Evolutionary conservation across 768 basidiomycete genomes (phyloP), one percentile per base, ranked within the genome.

Genomic region (Pholiota conissans): DNA sequence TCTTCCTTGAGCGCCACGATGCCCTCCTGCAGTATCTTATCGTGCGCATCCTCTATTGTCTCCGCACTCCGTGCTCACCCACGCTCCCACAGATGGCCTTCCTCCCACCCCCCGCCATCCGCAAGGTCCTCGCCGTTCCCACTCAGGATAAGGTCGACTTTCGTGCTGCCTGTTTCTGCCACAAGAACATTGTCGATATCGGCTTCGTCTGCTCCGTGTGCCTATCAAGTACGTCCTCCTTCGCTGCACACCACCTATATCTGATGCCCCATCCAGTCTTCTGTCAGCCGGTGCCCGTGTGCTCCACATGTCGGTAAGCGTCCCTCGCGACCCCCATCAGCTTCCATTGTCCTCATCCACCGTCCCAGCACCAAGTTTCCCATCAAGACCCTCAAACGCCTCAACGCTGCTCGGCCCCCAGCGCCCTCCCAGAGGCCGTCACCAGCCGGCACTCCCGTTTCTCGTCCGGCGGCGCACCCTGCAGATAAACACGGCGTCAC

Each of bases 201-300:
- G 97, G 95, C 54, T 99, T 95, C 64, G 95, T 99, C 20, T 99
- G 97, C 70, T 96, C 94, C n/a, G 95, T 99, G 29, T 99, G 97
- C 70, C 74, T 99, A 28, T 96, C 94, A 26, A 98, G 95, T 97
- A 64, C 56, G 92, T 63, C 49, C 35, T 52, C 52, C 26, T 40
- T 35, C 40, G 28, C 57, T 57, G 42, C 49, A 28, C 39, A 34
- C 46, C 48, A 8, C 37, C 30, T 22, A 57, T 45, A 45, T 45
- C 39, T 58, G 37, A 34, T 55, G 22, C 56, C 60, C 37, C 62
- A 28, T 30, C 39, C 64, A 97, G 95, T 97, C 65, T 97, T 96
- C 71, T 97, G 95, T 67, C 85, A 91, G 64, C 95, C 95, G 2
- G 84, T 93, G 14, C 93, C 95, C 0, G 93, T 96, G 37, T 97